Percentiles rank a stretch among this genome's conserved stretches.
Conservation (phyloP, 345 rosid species). For the Citrus medica region DNA sequence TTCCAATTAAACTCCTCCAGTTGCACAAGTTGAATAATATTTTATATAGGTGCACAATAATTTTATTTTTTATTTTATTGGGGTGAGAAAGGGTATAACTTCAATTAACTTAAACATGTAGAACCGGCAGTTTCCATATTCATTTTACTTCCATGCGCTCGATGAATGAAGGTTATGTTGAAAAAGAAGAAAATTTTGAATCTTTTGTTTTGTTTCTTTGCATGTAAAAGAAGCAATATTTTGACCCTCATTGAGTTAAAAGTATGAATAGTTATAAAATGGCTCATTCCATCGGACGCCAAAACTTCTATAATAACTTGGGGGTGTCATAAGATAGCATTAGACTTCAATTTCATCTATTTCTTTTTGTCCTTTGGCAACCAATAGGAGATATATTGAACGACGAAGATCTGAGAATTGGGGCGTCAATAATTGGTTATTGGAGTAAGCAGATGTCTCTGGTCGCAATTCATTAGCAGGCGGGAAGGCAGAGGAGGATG, state of each 20-base stretch:
- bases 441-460: conserved; percentile 3
- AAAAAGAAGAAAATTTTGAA: background rate
- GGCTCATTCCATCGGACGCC: background rate
- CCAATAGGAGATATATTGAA: background rate
- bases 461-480: conserved; percentile 66
- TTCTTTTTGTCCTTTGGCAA: background rate
- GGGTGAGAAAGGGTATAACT: no score
- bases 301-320: background rate
- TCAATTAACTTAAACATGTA: no score
- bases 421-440: background rate
- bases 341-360: background rate
- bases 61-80: no score
- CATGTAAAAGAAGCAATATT: background rate
- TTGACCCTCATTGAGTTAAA: background rate
- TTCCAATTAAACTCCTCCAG: no score
- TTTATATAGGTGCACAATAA: no score
- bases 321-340: background rate
- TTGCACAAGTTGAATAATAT: no score
- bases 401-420: background rate
- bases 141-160: no score
- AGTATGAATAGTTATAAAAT: background rate
- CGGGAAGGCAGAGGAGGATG: conserved; percentile 65
- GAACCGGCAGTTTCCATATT: no score
- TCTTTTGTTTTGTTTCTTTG: background rate
- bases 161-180: background rate